A percentile compares a stretch with the other conserved stretches of the same genome.
phyloP scores from a whole-genome alignment of 176 grass and related monocot species.

The Elaeis guineensis region DNA sequence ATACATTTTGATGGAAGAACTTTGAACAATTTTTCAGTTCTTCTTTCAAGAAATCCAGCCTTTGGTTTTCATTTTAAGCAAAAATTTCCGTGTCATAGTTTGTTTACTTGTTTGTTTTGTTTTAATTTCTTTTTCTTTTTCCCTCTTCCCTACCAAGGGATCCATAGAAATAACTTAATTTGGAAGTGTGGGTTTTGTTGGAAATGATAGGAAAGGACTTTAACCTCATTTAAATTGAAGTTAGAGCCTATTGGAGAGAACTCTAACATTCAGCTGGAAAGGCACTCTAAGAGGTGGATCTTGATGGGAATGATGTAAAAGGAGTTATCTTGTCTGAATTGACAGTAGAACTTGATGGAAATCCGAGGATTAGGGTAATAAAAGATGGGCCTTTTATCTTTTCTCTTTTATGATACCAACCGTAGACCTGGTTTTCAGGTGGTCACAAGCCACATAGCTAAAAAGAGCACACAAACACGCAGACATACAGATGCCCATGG shows the following conservation, averaged over 20 bases:
- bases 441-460: not conserved
- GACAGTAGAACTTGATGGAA: slow-evolving; percentile 15
- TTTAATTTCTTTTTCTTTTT: not conserved
- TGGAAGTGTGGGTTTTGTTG: slow-evolving; percentile 1
- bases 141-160: too few species aligned
- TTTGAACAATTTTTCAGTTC: slow-evolving; percentile 1
- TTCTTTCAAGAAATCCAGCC: not conserved
- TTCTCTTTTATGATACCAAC: too few species aligned
- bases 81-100: too few species aligned
- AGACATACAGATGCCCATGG: too few species aligned
- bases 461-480: too few species aligned
- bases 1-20: not conserved
- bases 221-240: slow-evolving; percentile 22
- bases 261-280: slow-evolving; percentile 18
- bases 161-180: not conserved
- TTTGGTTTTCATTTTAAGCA: too few species aligned
- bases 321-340: slow-evolving; percentile 25
- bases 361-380: not conserved
- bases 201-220: slow-evolving; percentile 1
- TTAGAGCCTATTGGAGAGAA: slow-evolving; percentile 22
- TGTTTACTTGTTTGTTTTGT: not conserved
- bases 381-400: not conserved
- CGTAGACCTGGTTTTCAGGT: not conserved
- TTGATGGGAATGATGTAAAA: slow-evolving; percentile 13
- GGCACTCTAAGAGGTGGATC: slow-evolving; percentile 5